Base-by-base conservation (phyloP, 2,329 filamentous ascomycete species). In the Emericellopsis atlantica region DNA sequence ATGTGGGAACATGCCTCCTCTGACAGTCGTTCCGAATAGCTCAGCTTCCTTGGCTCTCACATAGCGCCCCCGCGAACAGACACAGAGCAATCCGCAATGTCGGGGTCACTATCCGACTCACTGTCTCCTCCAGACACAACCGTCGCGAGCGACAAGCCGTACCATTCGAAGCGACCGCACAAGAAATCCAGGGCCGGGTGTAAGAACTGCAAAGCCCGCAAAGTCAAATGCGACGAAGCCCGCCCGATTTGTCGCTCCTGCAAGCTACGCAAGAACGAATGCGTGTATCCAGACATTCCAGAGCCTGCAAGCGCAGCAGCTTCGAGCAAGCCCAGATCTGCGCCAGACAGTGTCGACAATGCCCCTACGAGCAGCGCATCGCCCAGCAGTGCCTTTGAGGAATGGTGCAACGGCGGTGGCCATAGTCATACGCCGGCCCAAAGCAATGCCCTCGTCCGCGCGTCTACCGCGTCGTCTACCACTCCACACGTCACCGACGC, bases 141-240 rank as follows among this genome's bases (percentile, higher is more conserved):
- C 4, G 9, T 35, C 32, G 32, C 26, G 26, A 29, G 18, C 32
- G 32, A 35, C 9, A 50, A 45, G 34, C 53, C 56, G 3, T 62
- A 58, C 39, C 57, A 62, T 44, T 42, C 57, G 22, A 76, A 76
- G 51, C 63, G 70, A 10, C 69, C 71, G 37, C 72, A 76, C 52
- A 69, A 61, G 47, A 76, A 76, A 53, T 73, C 71, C 2, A 59
- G 72, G 24, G 58, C 61, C 3, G 72, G 71, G 6, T 76, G 72
- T 48, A 58, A 57, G 45, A 71, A 67, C 49, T 76, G 72, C 61
- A 76, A 76, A 54, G 53, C 54, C 14, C 66, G 72, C 41, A 74
- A 71, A 53, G 67, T 72, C 41, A 74, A 72, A 54, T 75, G 72
- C 54, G 67, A 72, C 44, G 71, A 76, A 50, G 58, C 49, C 5